A percentile compares a stretch with the other conserved stretches of the same genome.
These are phyloP conservation scores for Chaetomiaceae sp. DNA, from an alignment of 2,329 filamentous ascomycete species.

Conservation along the genomic window DNA sequence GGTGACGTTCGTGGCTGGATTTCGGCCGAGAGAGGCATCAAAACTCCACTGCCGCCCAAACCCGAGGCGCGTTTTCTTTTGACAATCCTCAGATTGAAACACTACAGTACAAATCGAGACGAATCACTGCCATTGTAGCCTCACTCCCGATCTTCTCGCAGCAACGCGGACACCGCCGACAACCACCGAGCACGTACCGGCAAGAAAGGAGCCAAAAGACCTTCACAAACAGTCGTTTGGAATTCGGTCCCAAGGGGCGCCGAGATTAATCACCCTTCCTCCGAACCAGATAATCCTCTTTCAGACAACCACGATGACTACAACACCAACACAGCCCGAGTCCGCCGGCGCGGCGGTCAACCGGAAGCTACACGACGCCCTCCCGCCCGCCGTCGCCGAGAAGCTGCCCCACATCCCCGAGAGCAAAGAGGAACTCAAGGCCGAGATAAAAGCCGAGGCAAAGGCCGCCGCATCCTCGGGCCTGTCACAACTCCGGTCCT, in stretches of 20 bases:
- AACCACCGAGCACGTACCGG: no score
- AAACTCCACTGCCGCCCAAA: slow-evolving; percentile 9
- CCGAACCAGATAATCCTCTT: neutral
- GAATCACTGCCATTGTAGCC: no score
- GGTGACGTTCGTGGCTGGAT: slow-evolving; percentile 17
- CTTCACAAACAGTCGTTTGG: no score
- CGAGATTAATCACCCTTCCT: neutral
- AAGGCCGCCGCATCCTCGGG: slow-evolving; percentile 37
- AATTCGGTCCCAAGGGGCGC: no score
- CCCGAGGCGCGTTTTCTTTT: neutral
- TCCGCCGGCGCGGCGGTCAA: slow-evolving; percentile 34
- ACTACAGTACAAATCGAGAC: no score
- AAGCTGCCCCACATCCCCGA: slow-evolving; percentile 43
- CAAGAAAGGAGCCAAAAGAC: no score
- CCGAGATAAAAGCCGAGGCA: slow-evolving; percentile 40
- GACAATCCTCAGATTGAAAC: neutral
- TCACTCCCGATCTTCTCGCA: no score
- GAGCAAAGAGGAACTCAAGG: slow-evolving; percentile 41
- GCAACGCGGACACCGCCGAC: no score
- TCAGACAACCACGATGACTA: slow-evolving; percentile 23
- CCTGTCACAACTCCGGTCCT: slow-evolving; percentile 64
- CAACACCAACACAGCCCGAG: slow-evolving; percentile 29
- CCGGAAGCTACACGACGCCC: slow-evolving; percentile 29
- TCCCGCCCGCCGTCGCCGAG: slow-evolving; percentile 31
- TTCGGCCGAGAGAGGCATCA: slow-evolving; percentile 3